These are phyloP conservation scores for Cadophora gregata DNA, from an alignment of 2,329 filamentous ascomycete genomes.

Conservation along the genomic window DNA sequence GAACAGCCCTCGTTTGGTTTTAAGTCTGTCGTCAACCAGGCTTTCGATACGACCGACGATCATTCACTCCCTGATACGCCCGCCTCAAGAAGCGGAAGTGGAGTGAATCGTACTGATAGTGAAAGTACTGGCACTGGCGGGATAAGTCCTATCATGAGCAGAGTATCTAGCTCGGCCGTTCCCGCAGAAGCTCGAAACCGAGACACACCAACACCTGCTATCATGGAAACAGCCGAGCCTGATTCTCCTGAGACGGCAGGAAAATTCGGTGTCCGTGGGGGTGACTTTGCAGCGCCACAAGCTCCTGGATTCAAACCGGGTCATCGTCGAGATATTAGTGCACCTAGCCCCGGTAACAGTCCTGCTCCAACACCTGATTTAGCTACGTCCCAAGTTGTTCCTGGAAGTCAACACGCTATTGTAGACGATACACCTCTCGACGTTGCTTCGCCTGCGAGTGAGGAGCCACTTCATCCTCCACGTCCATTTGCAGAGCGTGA, in stretches of 20 bases:
- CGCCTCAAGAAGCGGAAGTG: conserved; percentile 53
- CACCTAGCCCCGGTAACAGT: conserved; percentile 63
- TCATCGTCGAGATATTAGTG: conserved; percentile 62
- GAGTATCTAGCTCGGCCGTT: conserved; percentile 53
- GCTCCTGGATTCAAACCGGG: conserved; percentile 54
- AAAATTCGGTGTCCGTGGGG: conserved; percentile 7
- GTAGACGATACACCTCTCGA: conserved; percentile 47
- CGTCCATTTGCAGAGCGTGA: conserved; percentile 37
- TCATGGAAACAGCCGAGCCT: conserved; percentile 56
- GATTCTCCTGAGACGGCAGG: conserved; percentile 32
- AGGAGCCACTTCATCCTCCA: conserved; percentile 27
- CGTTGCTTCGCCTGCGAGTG: conserved; percentile 14
- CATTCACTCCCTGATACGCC: conserved; percentile 57
- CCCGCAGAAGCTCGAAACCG: conserved; percentile 43
- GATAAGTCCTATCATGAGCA: conserved; percentile 69
- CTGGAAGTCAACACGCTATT: conserved; percentile 52
- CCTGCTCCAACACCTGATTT: conserved; percentile 64
- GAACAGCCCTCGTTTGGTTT: conserved; percentile 62
- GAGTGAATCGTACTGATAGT: conserved; percentile 64
- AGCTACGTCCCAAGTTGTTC: conserved; percentile 48
- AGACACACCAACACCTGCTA: conserved; percentile 55
- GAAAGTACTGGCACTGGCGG: conserved; percentile 56
- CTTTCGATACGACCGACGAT: conserved; percentile 65
- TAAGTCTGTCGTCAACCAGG: conserved; percentile 65
- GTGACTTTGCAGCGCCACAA: conserved; percentile 24